These are phyloP conservation scores for Ascoidea rubescens DNA, from an alignment of 805 yeast species.

Conservation along the genomic window DNA sequence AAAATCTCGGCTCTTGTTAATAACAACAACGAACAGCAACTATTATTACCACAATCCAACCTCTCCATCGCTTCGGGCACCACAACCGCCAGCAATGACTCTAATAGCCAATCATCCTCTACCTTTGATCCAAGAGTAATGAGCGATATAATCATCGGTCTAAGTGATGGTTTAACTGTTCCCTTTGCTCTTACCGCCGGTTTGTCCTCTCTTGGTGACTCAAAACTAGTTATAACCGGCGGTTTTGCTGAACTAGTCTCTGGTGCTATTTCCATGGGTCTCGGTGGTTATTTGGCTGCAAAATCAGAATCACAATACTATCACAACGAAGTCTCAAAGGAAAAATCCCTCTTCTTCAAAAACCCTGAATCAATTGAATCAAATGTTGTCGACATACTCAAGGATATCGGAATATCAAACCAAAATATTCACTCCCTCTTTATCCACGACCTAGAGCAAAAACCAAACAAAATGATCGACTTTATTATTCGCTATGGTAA, in stretches of 20 bases:
- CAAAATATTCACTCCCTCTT: conserved; percentile 64
- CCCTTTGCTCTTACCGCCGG: conserved; percentile 99
- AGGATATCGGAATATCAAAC: conserved; percentile 50
- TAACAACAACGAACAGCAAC: neutral
- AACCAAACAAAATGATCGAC: conserved; percentile 69
- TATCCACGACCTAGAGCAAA: conserved; percentile 62
- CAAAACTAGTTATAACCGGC: conserved; percentile 89
- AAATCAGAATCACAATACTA: conserved; percentile 74
- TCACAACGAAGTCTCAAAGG: conserved; percentile 54
- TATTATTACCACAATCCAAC: too few species aligned
- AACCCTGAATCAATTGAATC: conserved; percentile 54
- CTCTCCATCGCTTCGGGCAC: neutral
- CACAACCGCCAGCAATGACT: neutral
- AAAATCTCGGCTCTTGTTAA: neutral
- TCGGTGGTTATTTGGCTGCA: conserved; percentile 95
- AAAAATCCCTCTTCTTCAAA: conserved; percentile 52
- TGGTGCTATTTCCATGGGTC: conserved; percentile 96
- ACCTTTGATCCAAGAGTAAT: conserved; percentile 77
- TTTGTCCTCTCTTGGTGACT: conserved; percentile 75
- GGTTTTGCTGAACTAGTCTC: conserved; percentile 95
- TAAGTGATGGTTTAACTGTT: conserved; percentile 91
- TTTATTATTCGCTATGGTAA: conserved; percentile 79
- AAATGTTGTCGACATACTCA: conserved; percentile 68
- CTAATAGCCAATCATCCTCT: neutral
- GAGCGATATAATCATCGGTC: conserved; percentile 86